Evolutionary conservation across 2,329 filamentous ascomycete genomes (phyloP), one percentile per base, ranked within the genome.

Genomic region (Exophiala lecanii-corni): DNA sequence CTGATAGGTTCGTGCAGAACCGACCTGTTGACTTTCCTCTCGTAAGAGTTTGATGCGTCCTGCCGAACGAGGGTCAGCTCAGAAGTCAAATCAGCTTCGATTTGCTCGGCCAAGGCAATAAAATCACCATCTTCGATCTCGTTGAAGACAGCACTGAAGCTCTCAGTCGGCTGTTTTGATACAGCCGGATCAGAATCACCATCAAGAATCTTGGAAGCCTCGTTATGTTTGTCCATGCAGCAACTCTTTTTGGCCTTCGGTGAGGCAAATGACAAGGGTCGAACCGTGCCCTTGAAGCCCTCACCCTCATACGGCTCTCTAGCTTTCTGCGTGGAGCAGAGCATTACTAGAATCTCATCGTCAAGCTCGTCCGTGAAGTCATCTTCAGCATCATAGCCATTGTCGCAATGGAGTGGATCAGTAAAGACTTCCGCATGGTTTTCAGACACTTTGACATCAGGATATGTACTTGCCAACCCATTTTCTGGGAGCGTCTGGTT

Each of bases 351-450:
- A 16, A 42, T 46, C 17, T 47, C 42, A 21, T 51, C 45, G 20
- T 51, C 45, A 23, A 51, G 40, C 3, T 45, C 49, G 28, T 51
- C 45, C 2, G 45, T 47, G 42, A 51, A 46, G 23, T 51, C 49
- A 17, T 51, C 49, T 13, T 43, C 39, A 4, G 31, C 34, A 20
- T 39, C 31, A 18, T 32, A 15, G n/a, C 28, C 17, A 33, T 19
- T 35, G 7, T 35, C 33, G 23, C 6, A 12, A 26, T 26, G 23
- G 23, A 6, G 12, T 12, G 6, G 23, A 7, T 26, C 23, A 7
- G 6, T 6, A 12, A 7, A 12, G 6, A 12, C 23, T 26, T 12
- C 7, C 6, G 23, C 6, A 26, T 26, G 23, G 6, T 6, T 6
- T 26, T 12, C 23, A 7, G 12, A 6, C 6, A 26, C 12, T 7